Evolutionary conservation across 2,329 filamentous ascomycete genomes (phyloP).

Genomic region (Cytospora piceicola): DNA sequence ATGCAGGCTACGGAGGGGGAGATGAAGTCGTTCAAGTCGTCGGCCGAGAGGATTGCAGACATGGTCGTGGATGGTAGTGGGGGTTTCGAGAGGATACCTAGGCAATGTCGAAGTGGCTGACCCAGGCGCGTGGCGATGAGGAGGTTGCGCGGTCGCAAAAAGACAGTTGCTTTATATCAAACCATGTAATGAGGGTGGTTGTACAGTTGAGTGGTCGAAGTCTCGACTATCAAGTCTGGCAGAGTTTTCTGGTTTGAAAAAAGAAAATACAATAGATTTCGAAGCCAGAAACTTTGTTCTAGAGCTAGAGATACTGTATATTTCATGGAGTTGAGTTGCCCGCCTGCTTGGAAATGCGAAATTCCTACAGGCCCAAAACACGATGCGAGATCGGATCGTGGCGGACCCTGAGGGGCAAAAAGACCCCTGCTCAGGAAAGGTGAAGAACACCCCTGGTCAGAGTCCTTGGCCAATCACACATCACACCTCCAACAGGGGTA

Average conservation of each 20-base stretch:
- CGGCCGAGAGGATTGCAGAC: slow-evolving; percentile 95
- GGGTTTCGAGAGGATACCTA: neutral
- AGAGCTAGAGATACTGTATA: neutral
- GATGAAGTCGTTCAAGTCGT: slow-evolving; percentile 99
- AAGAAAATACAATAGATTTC: neutral
- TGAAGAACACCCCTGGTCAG: neutral
- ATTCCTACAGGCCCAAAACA: slow-evolving; percentile 22
- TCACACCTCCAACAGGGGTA: neutral
- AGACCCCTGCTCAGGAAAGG: neutral
- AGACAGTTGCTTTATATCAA: neutral
- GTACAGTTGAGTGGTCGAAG: neutral
- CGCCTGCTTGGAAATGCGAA: slow-evolving; percentile 29
- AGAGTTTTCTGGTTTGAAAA: neutral
- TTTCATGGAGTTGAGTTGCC: slow-evolving; percentile 7
- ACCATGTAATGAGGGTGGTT: neutral
- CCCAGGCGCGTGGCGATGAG: slow-evolving; percentile 17
- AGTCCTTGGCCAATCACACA: slow-evolving; percentile 5
- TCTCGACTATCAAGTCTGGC: neutral
- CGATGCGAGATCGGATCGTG: slow-evolving; percentile 30
- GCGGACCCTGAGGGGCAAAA: slow-evolving; percentile 18
- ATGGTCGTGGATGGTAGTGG: slow-evolving; percentile 56
- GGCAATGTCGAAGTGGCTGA: neutral
- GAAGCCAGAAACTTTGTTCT: neutral
- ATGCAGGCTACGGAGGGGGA: slow-evolving; percentile 97
- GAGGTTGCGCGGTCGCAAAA: neutral